Evolutionary conservation across 352 stramenopile genomes (phyloP).

Genomic region (Aphanomyces astaci): DNA sequence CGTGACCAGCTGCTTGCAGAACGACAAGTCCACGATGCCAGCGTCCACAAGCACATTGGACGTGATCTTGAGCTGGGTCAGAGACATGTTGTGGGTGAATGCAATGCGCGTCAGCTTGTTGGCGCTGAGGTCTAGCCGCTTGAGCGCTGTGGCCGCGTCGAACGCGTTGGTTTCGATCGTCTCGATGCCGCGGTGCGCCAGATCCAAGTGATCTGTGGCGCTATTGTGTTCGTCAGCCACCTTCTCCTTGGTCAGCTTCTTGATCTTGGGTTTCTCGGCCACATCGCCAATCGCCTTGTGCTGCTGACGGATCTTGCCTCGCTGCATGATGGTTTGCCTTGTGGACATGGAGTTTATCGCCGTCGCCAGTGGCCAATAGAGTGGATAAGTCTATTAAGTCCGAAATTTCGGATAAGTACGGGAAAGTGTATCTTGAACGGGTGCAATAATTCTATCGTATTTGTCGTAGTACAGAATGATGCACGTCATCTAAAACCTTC

Average conservation of each 20-base stretch:
- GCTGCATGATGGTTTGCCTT: constrained; percentile 5
- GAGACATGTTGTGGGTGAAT: constrained; percentile 8
- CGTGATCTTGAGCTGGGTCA: constrained; percentile 23
- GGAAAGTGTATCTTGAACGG: background rate
- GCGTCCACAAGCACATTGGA: constrained; percentile 15
- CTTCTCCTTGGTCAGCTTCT: constrained; percentile 83
- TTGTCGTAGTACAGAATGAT: no score
- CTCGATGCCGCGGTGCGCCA: constrained; percentile 67
- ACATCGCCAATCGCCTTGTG: background rate
- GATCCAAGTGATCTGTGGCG: constrained; percentile 46
- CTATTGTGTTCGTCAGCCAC: constrained; percentile 43
- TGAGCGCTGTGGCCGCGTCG: background rate
- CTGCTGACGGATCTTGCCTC: background rate
- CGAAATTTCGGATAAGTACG: background rate
- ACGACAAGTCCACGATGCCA: constrained; percentile 33
- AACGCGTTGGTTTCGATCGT: constrained; percentile 56
- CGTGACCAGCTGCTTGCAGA: constrained; percentile 42
- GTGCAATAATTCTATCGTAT: no score
- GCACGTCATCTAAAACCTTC: no score
- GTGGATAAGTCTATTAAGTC: background rate
- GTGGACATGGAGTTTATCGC: background rate
- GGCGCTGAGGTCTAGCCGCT: constrained; percentile 8
- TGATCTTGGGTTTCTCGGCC: constrained; percentile 62
- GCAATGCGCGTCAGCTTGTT: constrained; percentile 22
- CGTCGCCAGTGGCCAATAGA: background rate